phyloP scores from a whole-genome alignment of 2,329 filamentous ascomycete genomes.

The Colletotrichum siamense region DNA sequence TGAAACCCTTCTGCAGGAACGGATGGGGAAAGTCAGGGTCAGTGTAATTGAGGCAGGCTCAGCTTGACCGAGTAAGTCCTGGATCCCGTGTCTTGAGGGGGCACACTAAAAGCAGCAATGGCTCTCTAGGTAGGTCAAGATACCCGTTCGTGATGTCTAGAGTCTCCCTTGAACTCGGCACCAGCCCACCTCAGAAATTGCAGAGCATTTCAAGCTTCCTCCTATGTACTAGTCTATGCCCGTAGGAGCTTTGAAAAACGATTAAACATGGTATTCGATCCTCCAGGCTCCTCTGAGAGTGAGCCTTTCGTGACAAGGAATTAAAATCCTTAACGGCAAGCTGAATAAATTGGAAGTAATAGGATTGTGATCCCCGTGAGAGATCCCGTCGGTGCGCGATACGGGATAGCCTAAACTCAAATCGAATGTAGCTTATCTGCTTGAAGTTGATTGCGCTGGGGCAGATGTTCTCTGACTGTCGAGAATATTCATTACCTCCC shows the following conservation, averaged over 20 bases:
- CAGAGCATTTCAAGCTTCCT: neutral
- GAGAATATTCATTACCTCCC: neutral
- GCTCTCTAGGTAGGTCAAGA: neutral
- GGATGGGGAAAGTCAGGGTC: neutral
- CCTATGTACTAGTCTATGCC: neutral
- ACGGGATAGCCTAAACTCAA: neutral
- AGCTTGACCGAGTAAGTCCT: fast-evolving
- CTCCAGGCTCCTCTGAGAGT: neutral
- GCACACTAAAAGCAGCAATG: neutral
- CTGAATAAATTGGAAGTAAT: neutral
- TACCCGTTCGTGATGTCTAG: neutral
- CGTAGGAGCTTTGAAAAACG: neutral
- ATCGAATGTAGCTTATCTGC: neutral
- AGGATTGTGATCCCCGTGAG: neutral
- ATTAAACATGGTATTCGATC: neutral
- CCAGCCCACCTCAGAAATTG: neutral
- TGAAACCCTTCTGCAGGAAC: neutral
- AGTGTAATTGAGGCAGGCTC: neutral
- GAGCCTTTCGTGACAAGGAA: neutral
- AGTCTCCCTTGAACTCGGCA: neutral
- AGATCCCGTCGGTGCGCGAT: neutral
- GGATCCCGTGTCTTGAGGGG: fast-evolving
- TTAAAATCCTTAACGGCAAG: neutral
- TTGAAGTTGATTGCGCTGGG: neutral
- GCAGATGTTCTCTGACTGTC: neutral